Percentiles rank a stretch among this genome's conserved stretches.
These are phyloP conservation scores for Barnettozyma sucrosica DNA, from an alignment of 805 yeast species.

Conservation along the genomic window DNA sequence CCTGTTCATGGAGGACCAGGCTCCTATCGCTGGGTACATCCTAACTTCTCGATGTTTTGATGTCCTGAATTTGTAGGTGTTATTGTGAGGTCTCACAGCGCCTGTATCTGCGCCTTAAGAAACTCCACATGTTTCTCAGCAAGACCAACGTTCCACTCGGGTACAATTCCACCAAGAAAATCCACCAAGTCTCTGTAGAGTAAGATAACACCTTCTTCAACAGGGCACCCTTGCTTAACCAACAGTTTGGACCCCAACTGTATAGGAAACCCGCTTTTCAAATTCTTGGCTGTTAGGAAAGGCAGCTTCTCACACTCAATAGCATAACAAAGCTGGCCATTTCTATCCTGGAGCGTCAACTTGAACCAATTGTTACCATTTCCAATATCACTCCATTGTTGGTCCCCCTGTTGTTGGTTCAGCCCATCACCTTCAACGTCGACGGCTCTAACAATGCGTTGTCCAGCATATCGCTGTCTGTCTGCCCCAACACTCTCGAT, in stretches of 20 bases:
- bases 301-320: conserved; percentile 49
- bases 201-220: conserved; percentile 43
- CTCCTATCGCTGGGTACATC: too few species aligned
- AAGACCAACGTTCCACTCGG: conserved; percentile 33
- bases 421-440: conserved; percentile 36
- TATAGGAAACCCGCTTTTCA: conserved; percentile 30
- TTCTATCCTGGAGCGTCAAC: conserved; percentile 49
- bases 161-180: conserved; percentile 36
- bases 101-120: conserved; percentile 24
- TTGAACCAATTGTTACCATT: conserved; percentile 36
- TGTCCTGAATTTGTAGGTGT: not conserved
- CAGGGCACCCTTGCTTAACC: conserved; percentile 40
- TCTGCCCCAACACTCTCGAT: conserved; percentile 58
- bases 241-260: conserved; percentile 55
- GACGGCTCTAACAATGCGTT: conserved; percentile 38
- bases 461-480: conserved; percentile 31
- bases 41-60: conserved; percentile 1
- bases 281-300: conserved; percentile 33
- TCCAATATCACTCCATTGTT: conserved; percentile 8
- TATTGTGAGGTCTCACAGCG: not conserved
- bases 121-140: conserved; percentile 27
- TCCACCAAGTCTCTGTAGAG: conserved; percentile 25
- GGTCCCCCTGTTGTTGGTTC: conserved; percentile 5
- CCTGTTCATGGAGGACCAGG: too few species aligned
- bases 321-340: conserved; percentile 48